Conservation (phyloP, 129 eudicot species). For the Kitagawia praeruptora region DNA sequence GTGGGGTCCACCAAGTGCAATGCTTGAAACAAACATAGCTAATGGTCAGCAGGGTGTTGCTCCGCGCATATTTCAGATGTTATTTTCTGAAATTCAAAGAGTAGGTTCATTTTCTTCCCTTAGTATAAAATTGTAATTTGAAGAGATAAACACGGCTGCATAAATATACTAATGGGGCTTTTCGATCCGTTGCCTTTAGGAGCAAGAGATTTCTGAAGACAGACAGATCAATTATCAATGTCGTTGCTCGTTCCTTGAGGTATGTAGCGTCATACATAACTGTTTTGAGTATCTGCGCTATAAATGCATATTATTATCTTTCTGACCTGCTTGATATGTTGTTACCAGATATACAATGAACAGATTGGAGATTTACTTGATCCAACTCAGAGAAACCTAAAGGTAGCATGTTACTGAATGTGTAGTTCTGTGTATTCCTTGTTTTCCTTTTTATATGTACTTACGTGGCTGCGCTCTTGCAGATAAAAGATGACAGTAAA, state of each 20-base stretch:
- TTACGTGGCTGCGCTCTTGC: conserved; percentile 13
- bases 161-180: not conserved
- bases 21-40: conserved; percentile 63
- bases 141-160: not conserved
- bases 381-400: conserved; percentile 76
- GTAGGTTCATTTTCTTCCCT: conserved; percentile 30
- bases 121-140: not conserved
- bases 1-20: conserved; percentile 99
- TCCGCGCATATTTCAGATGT: conserved; percentile 78
- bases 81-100: conserved; percentile 71
- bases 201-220: conserved; percentile 50
- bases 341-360: conserved; percentile 67
- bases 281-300: not conserved
- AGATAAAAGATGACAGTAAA: conserved; percentile 86
- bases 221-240: conserved; percentile 75
- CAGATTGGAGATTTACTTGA: conserved; percentile 92
- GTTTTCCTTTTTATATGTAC: not conserved
- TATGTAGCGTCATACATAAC: conserved; percentile 14
- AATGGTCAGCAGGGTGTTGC: conserved; percentile 70
- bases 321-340: conserved; percentile 2
- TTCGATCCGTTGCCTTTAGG: conserved; percentile 30
- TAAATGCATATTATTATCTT: not conserved
- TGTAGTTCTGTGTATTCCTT: conserved; percentile 9
- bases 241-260: conserved; percentile 98
- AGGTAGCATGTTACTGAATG: conserved; percentile 32